phyloP scores from a whole-genome alignment of 1,284 basidiomycete genomes.

The Ceratobasidium sp. region DNA sequence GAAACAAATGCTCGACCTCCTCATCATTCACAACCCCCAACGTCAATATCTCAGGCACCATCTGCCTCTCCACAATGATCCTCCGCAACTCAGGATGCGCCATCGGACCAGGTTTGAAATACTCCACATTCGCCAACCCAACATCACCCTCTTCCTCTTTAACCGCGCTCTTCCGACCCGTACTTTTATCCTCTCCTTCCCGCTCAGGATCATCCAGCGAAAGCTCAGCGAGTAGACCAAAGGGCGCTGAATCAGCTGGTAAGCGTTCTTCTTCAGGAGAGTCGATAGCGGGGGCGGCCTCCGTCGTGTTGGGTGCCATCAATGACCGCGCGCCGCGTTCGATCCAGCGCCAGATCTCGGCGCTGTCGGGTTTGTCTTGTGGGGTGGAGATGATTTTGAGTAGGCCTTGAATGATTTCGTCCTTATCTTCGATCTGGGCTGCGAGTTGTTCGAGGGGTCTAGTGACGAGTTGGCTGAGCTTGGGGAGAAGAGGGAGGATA shows the following conservation, averaged over 20 bases:
- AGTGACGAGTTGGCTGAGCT: neutral
- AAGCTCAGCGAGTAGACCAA: conserved; percentile 26
- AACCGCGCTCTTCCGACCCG: neutral
- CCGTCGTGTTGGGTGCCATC: neutral
- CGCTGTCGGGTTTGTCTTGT: conserved; percentile 23
- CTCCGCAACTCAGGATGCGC: conserved; percentile 76
- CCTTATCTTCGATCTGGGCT: conserved; percentile 37
- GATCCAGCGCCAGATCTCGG: conserved; percentile 35
- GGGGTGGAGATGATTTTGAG: conserved; percentile 11
- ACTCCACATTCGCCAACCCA: conserved; percentile 83
- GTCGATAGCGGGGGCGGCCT: neutral
- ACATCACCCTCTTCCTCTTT: conserved; percentile 24
- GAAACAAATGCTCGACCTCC: conserved; percentile 85
- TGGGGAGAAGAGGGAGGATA: neutral
- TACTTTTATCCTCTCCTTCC: conserved; percentile 6
- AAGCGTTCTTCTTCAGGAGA: conserved; percentile 27
- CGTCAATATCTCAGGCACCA: conserved; percentile 82
- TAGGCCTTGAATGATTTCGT: conserved; percentile 38
- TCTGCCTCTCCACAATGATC: conserved; percentile 81
- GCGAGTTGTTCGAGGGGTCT: conserved; percentile 38
- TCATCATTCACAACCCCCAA: conserved; percentile 82
- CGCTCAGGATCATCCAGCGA: conserved; percentile 14
- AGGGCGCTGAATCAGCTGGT: conserved; percentile 10
- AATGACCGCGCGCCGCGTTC: conserved; percentile 33
- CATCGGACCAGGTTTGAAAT: conserved; percentile 72